Evolutionary conservation across 1,284 basidiomycete genomes (phyloP).

Genomic region (Irpex rosettiformis): DNA sequence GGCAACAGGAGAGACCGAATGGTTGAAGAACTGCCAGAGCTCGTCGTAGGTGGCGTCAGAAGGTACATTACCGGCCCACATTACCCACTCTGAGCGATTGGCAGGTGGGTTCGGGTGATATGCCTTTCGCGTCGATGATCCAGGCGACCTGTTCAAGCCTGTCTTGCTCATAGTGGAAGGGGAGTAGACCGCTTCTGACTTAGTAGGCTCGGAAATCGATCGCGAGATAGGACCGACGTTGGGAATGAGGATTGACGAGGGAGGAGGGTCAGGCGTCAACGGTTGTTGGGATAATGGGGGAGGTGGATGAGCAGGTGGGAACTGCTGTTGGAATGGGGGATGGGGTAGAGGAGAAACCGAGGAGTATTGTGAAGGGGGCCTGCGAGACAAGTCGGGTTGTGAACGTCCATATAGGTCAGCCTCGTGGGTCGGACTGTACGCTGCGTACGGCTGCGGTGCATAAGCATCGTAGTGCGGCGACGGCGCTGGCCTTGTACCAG

Average conservation of each 20-base stretch:
- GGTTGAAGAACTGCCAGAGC: constrained; percentile 81
- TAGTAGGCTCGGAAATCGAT: constrained; percentile 4
- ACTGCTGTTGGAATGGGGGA: not conserved
- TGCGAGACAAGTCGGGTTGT: not conserved
- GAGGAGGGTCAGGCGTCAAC: constrained; percentile 9
- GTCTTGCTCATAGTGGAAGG: not conserved
- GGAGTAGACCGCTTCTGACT: constrained; percentile 3
- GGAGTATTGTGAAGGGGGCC: not conserved
- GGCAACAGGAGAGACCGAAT: constrained; percentile 5
- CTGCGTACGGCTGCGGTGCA: constrained; percentile 34
- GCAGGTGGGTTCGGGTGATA: constrained; percentile 67
- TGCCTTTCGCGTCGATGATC: not conserved
- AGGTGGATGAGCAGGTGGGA: not conserved
- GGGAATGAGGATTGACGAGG: not conserved
- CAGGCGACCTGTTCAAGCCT: not conserved
- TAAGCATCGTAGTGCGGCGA: constrained; percentile 40
- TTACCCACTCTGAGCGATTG: constrained; percentile 87
- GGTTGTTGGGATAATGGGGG: constrained; percentile 1
- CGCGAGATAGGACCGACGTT: not conserved
- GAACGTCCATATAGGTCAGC: not conserved
- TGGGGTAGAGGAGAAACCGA: not conserved
- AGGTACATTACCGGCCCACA: constrained; percentile 94
- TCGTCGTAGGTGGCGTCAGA: constrained; percentile 85
- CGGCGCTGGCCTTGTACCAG: constrained; percentile 21
- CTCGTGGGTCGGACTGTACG: constrained; percentile 24